A percentile compares a stretch with the other conserved stretches of the same genome.
These are phyloP conservation scores for Lentinula lateritia DNA, from an alignment of 768 basidiomycete species.

Conservation along the genomic window DNA sequence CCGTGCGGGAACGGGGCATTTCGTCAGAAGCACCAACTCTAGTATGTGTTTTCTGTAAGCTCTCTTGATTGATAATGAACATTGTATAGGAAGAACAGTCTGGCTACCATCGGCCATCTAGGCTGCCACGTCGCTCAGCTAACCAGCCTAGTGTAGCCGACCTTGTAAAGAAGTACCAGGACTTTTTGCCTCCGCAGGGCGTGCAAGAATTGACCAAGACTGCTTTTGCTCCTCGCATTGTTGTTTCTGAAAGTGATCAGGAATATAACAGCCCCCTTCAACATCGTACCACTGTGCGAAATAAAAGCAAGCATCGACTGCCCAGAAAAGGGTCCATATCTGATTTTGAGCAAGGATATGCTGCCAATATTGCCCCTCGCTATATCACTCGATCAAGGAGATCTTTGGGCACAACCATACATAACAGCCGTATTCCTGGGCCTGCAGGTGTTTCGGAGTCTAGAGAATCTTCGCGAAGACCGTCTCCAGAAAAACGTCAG, in stretches of 20 bases:
- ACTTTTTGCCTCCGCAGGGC: conserved; percentile 66
- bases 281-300: conserved; percentile 36
- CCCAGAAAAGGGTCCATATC: conserved; percentile 56
- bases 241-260: conserved; percentile 80
- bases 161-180: conserved; percentile 76
- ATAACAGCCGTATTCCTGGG: conserved; percentile 46
- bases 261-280: conserved; percentile 42
- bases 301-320: conserved; percentile 45
- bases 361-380: conserved; percentile 83
- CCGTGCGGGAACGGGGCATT: conserved; percentile 16
- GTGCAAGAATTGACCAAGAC: conserved; percentile 69
- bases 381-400: conserved; percentile 57
- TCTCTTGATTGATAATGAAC: background rate
- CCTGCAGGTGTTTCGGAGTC: conserved; percentile 49
- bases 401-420: conserved; percentile 26
- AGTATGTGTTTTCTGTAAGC: conserved; percentile 18
- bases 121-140: conserved; percentile 54
- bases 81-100: conserved; percentile 15
- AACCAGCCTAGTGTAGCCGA: conserved; percentile 75
- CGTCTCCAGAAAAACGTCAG: conserved; percentile 70
- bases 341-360: conserved; percentile 89
- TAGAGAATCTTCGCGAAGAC: conserved; percentile 53
- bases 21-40: conserved; percentile 14
- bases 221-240: conserved; percentile 52
- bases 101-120: conserved; percentile 36